phyloP scores from a whole-genome alignment of 192 early-diverging fungal genomes.

The Rhizophagus sp. region DNA sequence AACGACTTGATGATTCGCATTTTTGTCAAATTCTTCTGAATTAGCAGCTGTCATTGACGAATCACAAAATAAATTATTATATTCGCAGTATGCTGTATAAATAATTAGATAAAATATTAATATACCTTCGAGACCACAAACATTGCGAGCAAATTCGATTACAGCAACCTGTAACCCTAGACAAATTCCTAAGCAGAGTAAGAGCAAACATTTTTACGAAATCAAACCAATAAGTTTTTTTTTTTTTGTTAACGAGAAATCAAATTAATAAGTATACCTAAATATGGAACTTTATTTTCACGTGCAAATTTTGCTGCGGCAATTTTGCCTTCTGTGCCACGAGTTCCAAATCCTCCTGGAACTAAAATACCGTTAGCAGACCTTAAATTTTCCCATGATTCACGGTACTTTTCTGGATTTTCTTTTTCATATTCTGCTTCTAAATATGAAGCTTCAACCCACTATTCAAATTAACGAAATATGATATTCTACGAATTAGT shows the following conservation, averaged over 20 bases:
- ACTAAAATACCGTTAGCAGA: slow-evolving; percentile 92
- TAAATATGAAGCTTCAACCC: slow-evolving; percentile 95
- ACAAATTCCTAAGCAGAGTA: slow-evolving; percentile 64
- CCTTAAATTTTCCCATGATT: slow-evolving; percentile 91
- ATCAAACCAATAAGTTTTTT: background rate
- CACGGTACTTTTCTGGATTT: slow-evolving; percentile 93
- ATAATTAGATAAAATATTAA: background rate
- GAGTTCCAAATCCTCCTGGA: slow-evolving; percentile 96
- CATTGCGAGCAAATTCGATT: slow-evolving; percentile 95
- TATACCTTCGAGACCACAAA: slow-evolving; percentile 66
- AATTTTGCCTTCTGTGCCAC: slow-evolving; percentile 97
- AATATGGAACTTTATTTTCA: slow-evolving; percentile 95
- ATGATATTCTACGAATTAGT: background rate
- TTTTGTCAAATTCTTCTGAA: slow-evolving; percentile 82
- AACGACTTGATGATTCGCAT: slow-evolving; percentile 76
- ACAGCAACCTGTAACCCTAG: slow-evolving; percentile 96
- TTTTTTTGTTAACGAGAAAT: too few species aligned
- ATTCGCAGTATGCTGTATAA: too few species aligned
- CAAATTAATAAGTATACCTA: slow-evolving; percentile 52
- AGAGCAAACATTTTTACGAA: background rate
- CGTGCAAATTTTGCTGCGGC: slow-evolving; percentile 95
- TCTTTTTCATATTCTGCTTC: slow-evolving; percentile 70
- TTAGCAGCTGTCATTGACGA: slow-evolving; percentile 54
- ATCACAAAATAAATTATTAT: background rate
- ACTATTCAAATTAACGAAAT: slow-evolving; percentile 45